Percentiles rank a stretch among this genome's conserved stretches.
phyloP scores from a whole-genome alignment of 768 basidiomycete species.

The Lanmaoa rubissima region DNA sequence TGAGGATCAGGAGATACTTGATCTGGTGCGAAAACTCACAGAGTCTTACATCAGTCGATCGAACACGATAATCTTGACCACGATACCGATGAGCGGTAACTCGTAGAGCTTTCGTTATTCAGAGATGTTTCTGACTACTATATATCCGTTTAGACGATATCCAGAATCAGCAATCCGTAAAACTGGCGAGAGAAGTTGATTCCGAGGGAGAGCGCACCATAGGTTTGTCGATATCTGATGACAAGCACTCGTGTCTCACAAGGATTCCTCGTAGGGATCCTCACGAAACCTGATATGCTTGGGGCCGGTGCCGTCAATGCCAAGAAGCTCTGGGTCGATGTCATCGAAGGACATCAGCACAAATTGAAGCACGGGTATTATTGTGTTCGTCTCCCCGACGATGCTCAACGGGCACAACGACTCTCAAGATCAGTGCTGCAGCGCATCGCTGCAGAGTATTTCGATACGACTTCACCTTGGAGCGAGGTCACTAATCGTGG shows the following conservation, averaged over 20 bases:
- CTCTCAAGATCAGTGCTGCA: slow-evolving; percentile 40
- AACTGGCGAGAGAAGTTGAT: slow-evolving; percentile 53
- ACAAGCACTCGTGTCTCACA: background rate
- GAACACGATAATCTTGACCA: slow-evolving; percentile 62
- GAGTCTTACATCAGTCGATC: slow-evolving; percentile 43
- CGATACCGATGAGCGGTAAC: slow-evolving; percentile 63
- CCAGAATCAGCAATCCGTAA: slow-evolving; percentile 59
- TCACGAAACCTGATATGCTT: slow-evolving; percentile 69
- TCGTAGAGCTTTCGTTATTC: background rate
- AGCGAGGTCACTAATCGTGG: slow-evolving; percentile 39
- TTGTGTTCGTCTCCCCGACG: slow-evolving; percentile 64
- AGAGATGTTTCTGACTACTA: background rate
- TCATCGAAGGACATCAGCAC: slow-evolving; percentile 49
- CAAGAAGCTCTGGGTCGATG: slow-evolving; percentile 46
- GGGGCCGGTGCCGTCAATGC: slow-evolving; percentile 40
- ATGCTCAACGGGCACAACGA: slow-evolving; percentile 44
- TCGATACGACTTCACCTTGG: slow-evolving; percentile 53
- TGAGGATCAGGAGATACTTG: slow-evolving; percentile 37
- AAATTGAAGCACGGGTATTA: slow-evolving; percentile 58
- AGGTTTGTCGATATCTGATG: slow-evolving; percentile 37
- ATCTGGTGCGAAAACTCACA: slow-evolving; percentile 49
- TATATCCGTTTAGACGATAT: slow-evolving; percentile 53
- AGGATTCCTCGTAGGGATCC: slow-evolving; percentile 44
- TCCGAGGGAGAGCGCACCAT: slow-evolving; percentile 58
- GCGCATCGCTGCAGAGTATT: slow-evolving; percentile 41